A percentile compares a stretch with the other conserved stretches of the same genome.
Conservation (phyloP, 2,329 filamentous ascomycete species). For the Colletotrichum viniferum region DNA sequence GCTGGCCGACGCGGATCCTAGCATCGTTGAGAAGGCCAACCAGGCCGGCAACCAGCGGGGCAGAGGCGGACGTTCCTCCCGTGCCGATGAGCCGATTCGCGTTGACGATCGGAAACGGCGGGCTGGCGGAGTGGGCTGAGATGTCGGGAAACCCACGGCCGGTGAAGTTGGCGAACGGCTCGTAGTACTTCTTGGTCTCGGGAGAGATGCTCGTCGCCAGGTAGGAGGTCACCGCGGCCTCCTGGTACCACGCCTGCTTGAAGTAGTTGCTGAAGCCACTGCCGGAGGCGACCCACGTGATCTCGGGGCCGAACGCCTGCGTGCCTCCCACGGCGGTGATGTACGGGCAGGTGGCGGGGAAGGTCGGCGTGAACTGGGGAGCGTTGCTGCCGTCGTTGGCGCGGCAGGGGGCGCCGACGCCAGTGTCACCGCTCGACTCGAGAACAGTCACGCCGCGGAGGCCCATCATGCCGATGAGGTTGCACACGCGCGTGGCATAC, state of each 20-base stretch:
- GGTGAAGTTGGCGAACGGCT: slow-evolving; percentile 42
- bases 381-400: slow-evolving; percentile 52
- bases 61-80: slow-evolving; percentile 54
- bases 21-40: slow-evolving; percentile 69
- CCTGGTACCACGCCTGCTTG: slow-evolving; percentile 46
- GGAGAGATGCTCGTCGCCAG: slow-evolving; percentile 29
- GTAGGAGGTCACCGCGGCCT: slow-evolving; percentile 50
- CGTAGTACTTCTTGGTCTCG: slow-evolving; percentile 53
- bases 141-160: slow-evolving; percentile 69
- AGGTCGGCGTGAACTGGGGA: slow-evolving; percentile 22
- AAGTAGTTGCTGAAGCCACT: slow-evolving; percentile 57
- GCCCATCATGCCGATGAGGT: slow-evolving; percentile 66
- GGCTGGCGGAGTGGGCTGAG: slow-evolving; percentile 53
- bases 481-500: slow-evolving; percentile 64
- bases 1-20: slow-evolving; percentile 57
- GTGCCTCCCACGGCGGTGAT: slow-evolving; percentile 64
- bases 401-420: slow-evolving; percentile 58
- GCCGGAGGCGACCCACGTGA: slow-evolving; percentile 55
- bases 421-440: slow-evolving; percentile 62
- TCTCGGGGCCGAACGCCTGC: slow-evolving; percentile 53
- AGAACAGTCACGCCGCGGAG: slow-evolving; percentile 67
- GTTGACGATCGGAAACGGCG: slow-evolving; percentile 27
- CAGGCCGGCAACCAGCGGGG: slow-evolving; percentile 67
- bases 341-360: slow-evolving; percentile 50
- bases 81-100: slow-evolving; percentile 23